phyloP scores from a whole-genome alignment of 345 rosid species.

The Lumnitzera littorea region DNA sequence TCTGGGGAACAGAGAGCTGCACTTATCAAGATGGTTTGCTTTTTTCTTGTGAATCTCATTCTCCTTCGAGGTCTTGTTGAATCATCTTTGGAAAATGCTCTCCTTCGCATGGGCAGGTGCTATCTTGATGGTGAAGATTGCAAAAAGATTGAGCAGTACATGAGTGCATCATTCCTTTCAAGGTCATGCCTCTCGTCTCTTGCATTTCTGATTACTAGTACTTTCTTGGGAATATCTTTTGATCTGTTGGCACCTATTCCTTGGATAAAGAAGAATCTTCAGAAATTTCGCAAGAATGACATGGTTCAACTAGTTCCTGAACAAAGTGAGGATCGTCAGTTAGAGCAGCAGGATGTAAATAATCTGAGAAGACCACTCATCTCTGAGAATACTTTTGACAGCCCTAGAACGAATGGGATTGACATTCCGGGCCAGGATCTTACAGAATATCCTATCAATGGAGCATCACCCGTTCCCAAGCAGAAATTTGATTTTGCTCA shows the following conservation, averaged over 20 bases:
- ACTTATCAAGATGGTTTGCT: conserved; percentile 96
- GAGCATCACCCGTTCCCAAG: conserved; percentile 86
- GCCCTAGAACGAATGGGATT: conserved; percentile 40
- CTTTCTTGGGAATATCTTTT: conserved; percentile 89
- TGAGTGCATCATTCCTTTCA: conserved; percentile 86
- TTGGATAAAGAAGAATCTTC: conserved; percentile 89
- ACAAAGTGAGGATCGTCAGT: conserved; percentile 67
- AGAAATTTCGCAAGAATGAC: conserved; percentile 83
- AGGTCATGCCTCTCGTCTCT: conserved; percentile 91
- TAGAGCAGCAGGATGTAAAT: conserved; percentile 55
- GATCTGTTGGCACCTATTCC: conserved; percentile 92
- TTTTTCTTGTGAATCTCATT: conserved; percentile 93
- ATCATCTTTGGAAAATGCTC: conserved; percentile 77
- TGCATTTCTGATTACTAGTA: conserved; percentile 86
- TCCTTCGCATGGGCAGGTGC: conserved; percentile 86
- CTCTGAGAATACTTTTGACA: conserved; percentile 50
- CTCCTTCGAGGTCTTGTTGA: conserved; percentile 80
- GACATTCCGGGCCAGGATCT: conserved; percentile 66
- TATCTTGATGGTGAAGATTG: conserved; percentile 97
- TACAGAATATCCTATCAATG: conserved; percentile 68
- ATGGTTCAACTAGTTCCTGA: conserved; percentile 97
- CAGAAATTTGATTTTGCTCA: conserved; percentile 96
- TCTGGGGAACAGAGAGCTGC: conserved; percentile 94
- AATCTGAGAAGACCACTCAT: conserved; percentile 71
- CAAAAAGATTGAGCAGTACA: conserved; percentile 91